Conservation (phyloP, 768 basidiomycete species). For the Termitomyces titanicus region DNA sequence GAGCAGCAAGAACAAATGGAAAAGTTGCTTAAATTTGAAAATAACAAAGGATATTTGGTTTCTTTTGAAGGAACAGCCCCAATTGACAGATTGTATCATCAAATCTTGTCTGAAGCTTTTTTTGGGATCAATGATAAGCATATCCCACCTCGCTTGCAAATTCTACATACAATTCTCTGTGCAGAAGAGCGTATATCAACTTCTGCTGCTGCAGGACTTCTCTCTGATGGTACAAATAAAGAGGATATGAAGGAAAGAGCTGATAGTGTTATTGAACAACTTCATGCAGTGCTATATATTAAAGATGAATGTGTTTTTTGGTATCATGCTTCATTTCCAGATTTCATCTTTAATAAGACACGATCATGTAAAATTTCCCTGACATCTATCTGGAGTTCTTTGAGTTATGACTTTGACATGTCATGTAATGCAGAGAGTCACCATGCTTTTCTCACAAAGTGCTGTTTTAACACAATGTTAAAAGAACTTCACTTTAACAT, state of each 20-base stretch:
- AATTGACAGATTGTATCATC: neutral
- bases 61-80: neutral
- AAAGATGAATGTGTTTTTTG: conserved; percentile 2
- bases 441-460: neutral
- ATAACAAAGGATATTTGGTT: neutral
- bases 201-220: conserved; percentile 11
- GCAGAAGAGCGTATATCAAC: conserved; percentile 2
- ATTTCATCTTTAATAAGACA: conserved; percentile 16
- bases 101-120: neutral
- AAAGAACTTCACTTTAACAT: neutral
- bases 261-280: conserved; percentile 6
- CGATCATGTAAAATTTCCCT: neutral
- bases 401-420: neutral
- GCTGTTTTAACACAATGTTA: neutral
- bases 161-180: conserved; percentile 18
- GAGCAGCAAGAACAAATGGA: neutral
- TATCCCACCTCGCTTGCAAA: conserved; percentile 1
- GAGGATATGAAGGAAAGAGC: conserved; percentile 2
- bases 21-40: neutral
- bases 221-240: neutral
- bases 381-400: neutral
- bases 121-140: neutral
- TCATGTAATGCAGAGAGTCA: neutral
- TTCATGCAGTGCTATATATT: conserved; percentile 19
- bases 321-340: conserved; percentile 19